These are phyloP conservation scores for Phaeoacremonium minimum DNA, from an alignment of 2,329 filamentous ascomycete genomes.

Conservation along the genomic window DNA sequence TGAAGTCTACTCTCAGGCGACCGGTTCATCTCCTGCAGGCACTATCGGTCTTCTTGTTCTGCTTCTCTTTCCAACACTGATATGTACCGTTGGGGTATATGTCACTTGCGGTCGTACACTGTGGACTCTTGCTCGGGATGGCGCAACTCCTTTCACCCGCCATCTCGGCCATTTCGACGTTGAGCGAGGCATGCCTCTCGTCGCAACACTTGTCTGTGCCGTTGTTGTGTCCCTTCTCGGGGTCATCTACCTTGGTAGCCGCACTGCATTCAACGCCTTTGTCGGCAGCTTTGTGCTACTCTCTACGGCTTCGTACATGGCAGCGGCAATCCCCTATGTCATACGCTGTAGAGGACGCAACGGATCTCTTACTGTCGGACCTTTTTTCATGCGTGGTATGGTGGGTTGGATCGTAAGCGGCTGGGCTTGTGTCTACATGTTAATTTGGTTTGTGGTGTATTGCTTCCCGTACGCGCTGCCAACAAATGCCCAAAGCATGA, in stretches of 20 bases:
- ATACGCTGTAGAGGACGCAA: constrained; percentile 31
- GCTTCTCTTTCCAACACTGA: neutral
- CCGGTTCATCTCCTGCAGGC: neutral
- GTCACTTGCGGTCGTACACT: constrained; percentile 11
- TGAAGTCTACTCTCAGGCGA: neutral
- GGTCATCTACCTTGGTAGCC: constrained; percentile 52
- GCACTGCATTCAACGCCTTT: constrained; percentile 56
- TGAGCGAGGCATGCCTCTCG: neutral
- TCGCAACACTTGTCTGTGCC: constrained; percentile 39
- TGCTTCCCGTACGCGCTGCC: constrained; percentile 51
- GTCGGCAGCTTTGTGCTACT: constrained; percentile 30
- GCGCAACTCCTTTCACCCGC: constrained; percentile 9
- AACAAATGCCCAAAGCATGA: constrained; percentile 43
- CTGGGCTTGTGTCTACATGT: constrained; percentile 52
- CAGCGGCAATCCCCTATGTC: constrained; percentile 48
- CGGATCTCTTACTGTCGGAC: constrained; percentile 39
- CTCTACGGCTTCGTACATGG: constrained; percentile 43
- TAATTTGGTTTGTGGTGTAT: constrained; percentile 59
- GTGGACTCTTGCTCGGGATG: constrained; percentile 14
- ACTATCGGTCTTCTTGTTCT: neutral
- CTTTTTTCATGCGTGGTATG: constrained; percentile 48
- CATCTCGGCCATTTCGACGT: neutral
- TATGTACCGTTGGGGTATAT: neutral
- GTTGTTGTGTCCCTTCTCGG: constrained; percentile 39
- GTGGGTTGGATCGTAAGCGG: constrained; percentile 47